These are phyloP conservation scores for Forsythia viridissima DNA, from an alignment of 257 asterid genomes.

Conservation along the genomic window DNA sequence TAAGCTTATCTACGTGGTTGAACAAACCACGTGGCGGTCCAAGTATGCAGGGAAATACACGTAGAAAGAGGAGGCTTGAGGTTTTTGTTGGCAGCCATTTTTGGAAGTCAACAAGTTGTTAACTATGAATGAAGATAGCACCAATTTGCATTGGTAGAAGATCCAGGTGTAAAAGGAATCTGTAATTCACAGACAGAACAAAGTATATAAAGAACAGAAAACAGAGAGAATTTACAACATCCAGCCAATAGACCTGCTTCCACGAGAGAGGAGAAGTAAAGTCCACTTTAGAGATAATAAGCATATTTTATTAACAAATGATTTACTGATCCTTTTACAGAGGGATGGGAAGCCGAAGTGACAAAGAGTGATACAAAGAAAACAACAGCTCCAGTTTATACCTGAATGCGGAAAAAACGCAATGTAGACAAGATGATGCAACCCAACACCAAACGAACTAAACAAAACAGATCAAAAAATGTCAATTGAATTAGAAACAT, in stretches of 20 bases:
- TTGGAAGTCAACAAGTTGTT: neutral
- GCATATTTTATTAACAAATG: constrained; percentile 1
- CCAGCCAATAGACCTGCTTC: neutral
- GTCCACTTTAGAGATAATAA: neutral
- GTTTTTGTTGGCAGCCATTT: no score
- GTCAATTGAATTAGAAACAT: constrained; percentile 10
- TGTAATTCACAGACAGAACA: neutral
- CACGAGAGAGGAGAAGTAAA: neutral
- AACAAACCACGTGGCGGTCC: no score
- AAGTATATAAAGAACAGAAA: neutral
- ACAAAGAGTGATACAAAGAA: constrained; percentile 1
- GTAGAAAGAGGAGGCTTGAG: no score
- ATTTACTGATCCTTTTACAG: neutral
- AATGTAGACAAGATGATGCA: constrained; percentile 60
- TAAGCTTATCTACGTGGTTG: no score
- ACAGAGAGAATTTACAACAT: neutral
- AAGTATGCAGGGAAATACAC: no score
- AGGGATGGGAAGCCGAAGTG: constrained; percentile 2
- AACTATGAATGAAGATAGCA: neutral
- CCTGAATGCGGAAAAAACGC: constrained; percentile 84
- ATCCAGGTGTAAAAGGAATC: neutral
- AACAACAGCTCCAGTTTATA: constrained; percentile 26
- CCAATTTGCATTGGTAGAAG: neutral
- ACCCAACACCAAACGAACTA: constrained; percentile 88
- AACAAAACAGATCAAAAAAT: constrained; percentile 22